Evolutionary conservation across 768 basidiomycete genomes (phyloP).

Genomic region (Boletus rufocinnamomeus): DNA sequence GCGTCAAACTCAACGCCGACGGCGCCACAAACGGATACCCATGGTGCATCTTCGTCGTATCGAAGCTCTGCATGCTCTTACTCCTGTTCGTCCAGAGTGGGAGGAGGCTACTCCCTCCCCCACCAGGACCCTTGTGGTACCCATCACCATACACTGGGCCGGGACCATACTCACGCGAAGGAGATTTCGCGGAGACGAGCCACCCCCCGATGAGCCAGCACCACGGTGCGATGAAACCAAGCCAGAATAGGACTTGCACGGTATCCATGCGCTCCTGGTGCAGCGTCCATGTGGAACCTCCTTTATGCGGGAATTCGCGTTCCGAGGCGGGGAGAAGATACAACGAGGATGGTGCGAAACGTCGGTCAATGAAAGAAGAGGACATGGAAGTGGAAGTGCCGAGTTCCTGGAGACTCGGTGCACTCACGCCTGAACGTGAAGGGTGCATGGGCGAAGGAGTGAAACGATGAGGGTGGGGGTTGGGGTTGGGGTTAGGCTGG

Average conservation of each 20-base stretch:
- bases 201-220: conserved; percentile 80
- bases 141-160: conserved; percentile 4
- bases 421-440: conserved; percentile 15
- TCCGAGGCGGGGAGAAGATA: conserved; percentile 37
- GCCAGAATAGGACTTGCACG: conserved; percentile 68
- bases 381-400: conserved; percentile 37
- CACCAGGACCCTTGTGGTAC: conserved; percentile 37
- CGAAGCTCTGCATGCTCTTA: conserved; percentile 45
- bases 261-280: conserved; percentile 28
- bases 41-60: conserved; percentile 43
- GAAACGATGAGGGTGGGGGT: conserved; percentile 20
- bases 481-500: conserved; percentile 17
- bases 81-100: conserved; percentile 40
- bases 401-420: conserved; percentile 33
- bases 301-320: conserved; percentile 33
- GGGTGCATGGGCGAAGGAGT: conserved; percentile 12
- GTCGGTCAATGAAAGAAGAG: conserved; percentile 53
- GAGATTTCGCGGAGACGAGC: conserved; percentile 42
- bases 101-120: conserved; percentile 40
- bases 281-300: conserved; percentile 15
- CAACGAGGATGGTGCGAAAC: conserved; percentile 49
- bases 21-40: conserved; percentile 65
- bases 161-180: conserved; percentile 16
- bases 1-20: conserved; percentile 39
- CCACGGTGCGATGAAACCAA: conserved; percentile 71